Conservation (phyloP, 805 yeast genomes). For the Nakazawaea holstii region DNA sequence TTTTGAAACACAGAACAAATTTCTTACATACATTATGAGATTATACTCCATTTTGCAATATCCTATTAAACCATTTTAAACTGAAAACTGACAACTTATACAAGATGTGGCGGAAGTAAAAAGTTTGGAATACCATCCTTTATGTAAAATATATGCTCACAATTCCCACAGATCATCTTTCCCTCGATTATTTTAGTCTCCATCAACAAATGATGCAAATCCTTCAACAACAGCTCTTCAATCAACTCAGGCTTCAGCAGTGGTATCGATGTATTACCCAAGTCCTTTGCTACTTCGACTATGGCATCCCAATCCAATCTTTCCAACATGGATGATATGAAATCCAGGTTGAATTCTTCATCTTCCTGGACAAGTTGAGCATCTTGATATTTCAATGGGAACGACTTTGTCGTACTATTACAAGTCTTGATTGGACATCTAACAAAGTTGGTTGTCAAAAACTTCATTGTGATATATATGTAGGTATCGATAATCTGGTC, state of each 20-base stretch:
- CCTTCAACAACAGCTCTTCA: slow-evolving; percentile 52
- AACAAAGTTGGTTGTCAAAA: slow-evolving; percentile 93
- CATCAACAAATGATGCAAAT: slow-evolving; percentile 70
- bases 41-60: too few relatives aligned
- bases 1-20: too few relatives aligned
- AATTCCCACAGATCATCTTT: slow-evolving; percentile 79
- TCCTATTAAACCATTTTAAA: too few relatives aligned
- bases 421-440: slow-evolving; percentile 87
- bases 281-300: slow-evolving; percentile 68
- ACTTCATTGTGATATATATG: slow-evolving; percentile 57
- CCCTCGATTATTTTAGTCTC: slow-evolving; percentile 90
- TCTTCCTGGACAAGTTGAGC: slow-evolving; percentile 74
- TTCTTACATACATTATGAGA: too few relatives aligned
- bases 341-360: slow-evolving; percentile 78
- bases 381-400: slow-evolving; percentile 68
- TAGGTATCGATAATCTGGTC: not conserved
- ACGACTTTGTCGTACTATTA: slow-evolving; percentile 65
- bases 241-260: slow-evolving; percentile 52
- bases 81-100: not conserved
- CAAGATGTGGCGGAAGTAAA: slow-evolving; percentile 90
- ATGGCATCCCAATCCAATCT: slow-evolving; percentile 89
- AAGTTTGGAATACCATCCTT: slow-evolving; percentile 94
- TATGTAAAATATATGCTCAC: slow-evolving; percentile 83
- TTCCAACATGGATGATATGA: slow-evolving; percentile 68
- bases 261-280: slow-evolving; percentile 61